phyloP scores from a whole-genome alignment of 2,329 filamentous ascomycete species.

The Arthroderma uncinatum region DNA sequence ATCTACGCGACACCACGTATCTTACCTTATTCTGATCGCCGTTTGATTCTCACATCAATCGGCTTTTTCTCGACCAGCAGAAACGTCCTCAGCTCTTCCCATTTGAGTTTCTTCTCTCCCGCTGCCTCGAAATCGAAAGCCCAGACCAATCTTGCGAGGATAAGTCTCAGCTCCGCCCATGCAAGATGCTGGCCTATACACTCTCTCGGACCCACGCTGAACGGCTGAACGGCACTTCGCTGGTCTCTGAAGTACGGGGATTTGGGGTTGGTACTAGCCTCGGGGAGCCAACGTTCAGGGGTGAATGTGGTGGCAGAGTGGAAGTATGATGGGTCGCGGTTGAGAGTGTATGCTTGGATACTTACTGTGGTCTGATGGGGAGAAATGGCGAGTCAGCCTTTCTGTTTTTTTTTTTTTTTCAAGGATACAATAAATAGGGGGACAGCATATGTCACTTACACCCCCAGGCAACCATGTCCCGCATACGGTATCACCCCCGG shows the following conservation, averaged over 20 bases:
- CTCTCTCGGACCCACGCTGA: constrained; percentile 40
- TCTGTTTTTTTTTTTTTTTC: background rate
- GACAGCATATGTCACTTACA: constrained; percentile 6
- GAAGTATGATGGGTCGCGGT: constrained; percentile 37
- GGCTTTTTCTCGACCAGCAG: constrained; percentile 4
- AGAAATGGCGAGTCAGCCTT: background rate
- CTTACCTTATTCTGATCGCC: background rate
- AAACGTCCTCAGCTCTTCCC: constrained; percentile 6
- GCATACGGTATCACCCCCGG: constrained; percentile 24
- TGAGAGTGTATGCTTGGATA: constrained; percentile 38
- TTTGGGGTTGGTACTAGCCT: constrained; percentile 16
- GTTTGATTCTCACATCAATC: background rate
- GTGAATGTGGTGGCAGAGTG: constrained; percentile 35
- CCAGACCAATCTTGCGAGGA: constrained; percentile 39
- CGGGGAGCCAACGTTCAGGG: constrained; percentile 40
- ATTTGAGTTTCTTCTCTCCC: background rate
- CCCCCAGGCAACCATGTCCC: constrained; percentile 29
- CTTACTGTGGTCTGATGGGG: constrained; percentile 31
- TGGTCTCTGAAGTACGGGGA: constrained; percentile 34
- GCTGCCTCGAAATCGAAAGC: constrained; percentile 34
- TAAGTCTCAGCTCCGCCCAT: constrained; percentile 42
- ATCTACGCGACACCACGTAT: background rate
- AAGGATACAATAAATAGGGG: background rate
- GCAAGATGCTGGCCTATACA: constrained; percentile 42
- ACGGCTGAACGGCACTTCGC: constrained; percentile 38